Evolutionary conservation across 73 alveolate species (phyloP), one percentile per base, ranked within the genome.

Genomic region (Paraurostyla sp.): DNA sequence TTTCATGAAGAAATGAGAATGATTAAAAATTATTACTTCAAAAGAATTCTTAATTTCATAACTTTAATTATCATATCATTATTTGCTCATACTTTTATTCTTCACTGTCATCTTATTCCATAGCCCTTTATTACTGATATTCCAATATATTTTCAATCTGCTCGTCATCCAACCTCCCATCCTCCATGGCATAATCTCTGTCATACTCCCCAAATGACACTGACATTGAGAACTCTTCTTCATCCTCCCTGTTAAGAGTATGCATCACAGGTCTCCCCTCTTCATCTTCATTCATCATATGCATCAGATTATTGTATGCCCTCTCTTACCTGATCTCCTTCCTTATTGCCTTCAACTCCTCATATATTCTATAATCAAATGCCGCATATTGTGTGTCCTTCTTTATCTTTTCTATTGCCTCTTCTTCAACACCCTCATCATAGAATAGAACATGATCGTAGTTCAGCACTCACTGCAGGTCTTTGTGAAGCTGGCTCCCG

Each of bases 381-480:
- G 11, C 9, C 13, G 87, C 50, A 73, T 13, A 48, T 23, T 18
- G 42, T 27, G 87, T 73, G 71, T 45, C 87, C 58, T 48, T 2
- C 36, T 73, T 73, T 11, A 45, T 29, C 56, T 48, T 50, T 11
- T 50, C 50, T 45, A 45, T 50, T 22, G 42, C 23, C 20, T 73
- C 71, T 11, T 23, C 87, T 43, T 73, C 87, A n/a, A 43, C 71
- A 0, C 18, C 38, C 23, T 3, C 7, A 9, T 41, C 51, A 50
- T 45, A 50, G 71, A 73, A 73, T 4, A 73, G 9, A 27, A 48
- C 87, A 25, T 73, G 49, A 1, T 73, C 87, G 27, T 73, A 73
- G 27, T 32, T 6, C 2, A 73, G 7, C 4, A 18, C 38, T 30
- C 46, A 43, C 27, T 45, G 30, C 52, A 48, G 18, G 56, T 73